Evolutionary conservation across 2,329 filamentous ascomycete genomes (phyloP), one percentile per base, ranked within the genome.

Genomic region (Cladosporium sp.): DNA sequence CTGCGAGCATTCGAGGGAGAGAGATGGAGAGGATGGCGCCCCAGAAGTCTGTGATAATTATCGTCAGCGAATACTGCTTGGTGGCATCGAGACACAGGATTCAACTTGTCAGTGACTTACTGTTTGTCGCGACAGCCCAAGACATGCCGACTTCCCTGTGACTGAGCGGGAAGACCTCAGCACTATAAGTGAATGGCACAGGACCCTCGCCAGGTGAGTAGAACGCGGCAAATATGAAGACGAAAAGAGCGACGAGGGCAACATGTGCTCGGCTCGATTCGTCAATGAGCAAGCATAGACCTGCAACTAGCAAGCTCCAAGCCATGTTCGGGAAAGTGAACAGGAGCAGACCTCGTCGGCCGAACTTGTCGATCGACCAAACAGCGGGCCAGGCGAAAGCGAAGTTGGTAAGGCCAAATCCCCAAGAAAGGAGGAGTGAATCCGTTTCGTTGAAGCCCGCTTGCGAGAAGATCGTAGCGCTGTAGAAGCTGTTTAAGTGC

Each of bases 81-180:
- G 22, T 25, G 6, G 3, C 12, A 17, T 8, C n/a, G 15, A 6
- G 24, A 19, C 8, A 12, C 9, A 20, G 6, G 8, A 19, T 1
- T 15, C 9, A 22, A 12, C 17, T 10, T 13, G 25, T 15, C 22
- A 32, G 4, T 13, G 13, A 28, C 55, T 51, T 19, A 57, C 55
- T 57, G 61, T 84, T 87, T 0, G 84, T 88, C 1, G 86, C 83
- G 8, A 88, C 85, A 7, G 85, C 82, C 72, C 81, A 88, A 0
- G 80, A 81, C 87, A 90, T 89, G 57, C 87, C 87, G 22, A 89
- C 79, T 67, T 89, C 87, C 65, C 87, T 80, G 68, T 89, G 86
- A 1, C 84, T 86, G 0, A 89, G 78, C 0, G 87, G 86, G 68
- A 86, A 89, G 1, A 88, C 84, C 69, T 89, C 87, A 40, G 86